phyloP scores from a whole-genome alignment of 2,329 filamentous ascomycete genomes.

The Clonostachys sp. region DNA sequence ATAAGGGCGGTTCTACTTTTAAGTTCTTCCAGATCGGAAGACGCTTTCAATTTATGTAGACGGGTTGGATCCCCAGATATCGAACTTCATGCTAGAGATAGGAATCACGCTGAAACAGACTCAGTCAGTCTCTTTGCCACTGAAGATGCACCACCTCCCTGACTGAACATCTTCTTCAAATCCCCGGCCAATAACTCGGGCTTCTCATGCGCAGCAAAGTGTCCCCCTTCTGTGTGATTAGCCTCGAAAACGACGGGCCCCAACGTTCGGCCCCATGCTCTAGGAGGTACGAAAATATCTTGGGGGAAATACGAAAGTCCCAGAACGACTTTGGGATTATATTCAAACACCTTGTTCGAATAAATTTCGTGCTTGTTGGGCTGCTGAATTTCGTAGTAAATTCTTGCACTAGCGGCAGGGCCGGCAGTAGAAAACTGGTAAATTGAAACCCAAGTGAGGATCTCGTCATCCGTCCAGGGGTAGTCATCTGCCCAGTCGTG shows the following conservation, averaged over 20 bases:
- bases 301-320: conserved; percentile 48
- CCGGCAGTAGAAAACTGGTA: conserved; percentile 66
- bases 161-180: conserved; percentile 2
- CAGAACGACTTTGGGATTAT: conserved; percentile 22
- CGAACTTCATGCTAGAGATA: too few relatives aligned
- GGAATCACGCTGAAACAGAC: too few relatives aligned
- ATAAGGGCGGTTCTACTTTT: too few relatives aligned
- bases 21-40: too few relatives aligned
- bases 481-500: conserved; percentile 70
- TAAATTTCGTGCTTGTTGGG: conserved; percentile 11
- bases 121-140: not conserved
- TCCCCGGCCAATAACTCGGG: conserved; percentile 1
- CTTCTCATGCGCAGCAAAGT: conserved; percentile 3
- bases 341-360: conserved; percentile 8
- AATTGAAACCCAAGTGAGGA: conserved; percentile 66
- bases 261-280: conserved; percentile 32
- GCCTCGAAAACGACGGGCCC: conserved; percentile 2
- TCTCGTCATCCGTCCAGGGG: conserved; percentile 67
- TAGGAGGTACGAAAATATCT: conserved; percentile 49
- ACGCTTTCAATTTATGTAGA: too few relatives aligned
- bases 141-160: conserved; percentile 1
- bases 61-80: too few relatives aligned
- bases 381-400: conserved; percentile 65
- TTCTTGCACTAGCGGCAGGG: conserved; percentile 58
- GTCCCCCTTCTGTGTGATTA: conserved; percentile 1